Percentiles rank a stretch among this genome's conserved stretches.
Conservation (phyloP, 345 rosid genomes). For the Citrus hindsii region DNA sequence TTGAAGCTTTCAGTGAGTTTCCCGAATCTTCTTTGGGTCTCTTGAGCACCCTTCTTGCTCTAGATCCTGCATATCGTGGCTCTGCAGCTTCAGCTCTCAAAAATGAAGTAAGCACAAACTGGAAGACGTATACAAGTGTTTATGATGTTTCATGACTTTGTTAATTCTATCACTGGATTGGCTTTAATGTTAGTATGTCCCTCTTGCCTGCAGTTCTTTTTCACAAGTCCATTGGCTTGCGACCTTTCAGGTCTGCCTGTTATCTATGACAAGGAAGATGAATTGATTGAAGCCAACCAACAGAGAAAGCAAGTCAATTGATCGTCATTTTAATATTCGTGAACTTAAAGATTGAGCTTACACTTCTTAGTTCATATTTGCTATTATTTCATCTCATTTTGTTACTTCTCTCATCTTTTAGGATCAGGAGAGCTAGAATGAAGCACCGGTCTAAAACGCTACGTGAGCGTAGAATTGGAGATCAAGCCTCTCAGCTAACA, state of each 20-base stretch:
- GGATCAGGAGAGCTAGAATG: constrained; percentile 34
- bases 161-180: background rate
- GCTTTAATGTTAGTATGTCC: constrained; percentile 7
- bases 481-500: constrained; percentile 13
- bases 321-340: background rate
- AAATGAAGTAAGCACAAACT: constrained; percentile 33
- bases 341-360: background rate
- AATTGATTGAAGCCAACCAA: constrained; percentile 23
- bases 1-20: constrained; percentile 35
- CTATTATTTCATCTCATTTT: background rate
- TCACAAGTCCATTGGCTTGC: constrained; percentile 46
- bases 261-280: constrained; percentile 36
- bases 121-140: background rate
- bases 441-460: constrained; percentile 34
- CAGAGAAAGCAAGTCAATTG: constrained; percentile 36
- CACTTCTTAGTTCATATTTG: background rate
- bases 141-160: background rate
- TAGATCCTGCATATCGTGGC: constrained; percentile 51
- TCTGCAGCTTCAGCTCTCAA: constrained; percentile 45
- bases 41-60: constrained; percentile 51
- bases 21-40: constrained; percentile 52
- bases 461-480: constrained; percentile 32
- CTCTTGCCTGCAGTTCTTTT: constrained; percentile 45
- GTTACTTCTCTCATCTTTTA: constrained; percentile 12
- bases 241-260: constrained; percentile 55